Conservation (phyloP, 2,329 filamentous ascomycete species). For the Aspergillus unguis region DNA sequence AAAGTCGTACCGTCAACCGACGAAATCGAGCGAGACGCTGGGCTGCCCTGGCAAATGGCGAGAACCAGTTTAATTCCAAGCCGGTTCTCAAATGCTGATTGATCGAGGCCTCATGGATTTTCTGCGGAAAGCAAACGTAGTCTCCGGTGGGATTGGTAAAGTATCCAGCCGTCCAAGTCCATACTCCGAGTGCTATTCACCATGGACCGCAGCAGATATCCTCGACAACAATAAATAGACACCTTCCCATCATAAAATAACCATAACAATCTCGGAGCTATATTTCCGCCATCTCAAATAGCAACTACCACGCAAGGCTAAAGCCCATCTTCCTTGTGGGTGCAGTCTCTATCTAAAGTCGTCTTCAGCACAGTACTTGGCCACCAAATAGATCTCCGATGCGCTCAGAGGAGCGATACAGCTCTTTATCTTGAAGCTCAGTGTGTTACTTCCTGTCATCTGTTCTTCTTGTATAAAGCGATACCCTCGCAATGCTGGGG, state of each 20-base stretch:
- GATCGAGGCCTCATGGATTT: background rate
- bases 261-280: background rate
- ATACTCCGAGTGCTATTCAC: background rate
- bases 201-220: background rate
- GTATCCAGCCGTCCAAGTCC: background rate
- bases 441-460: too few species aligned
- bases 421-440: too few species aligned
- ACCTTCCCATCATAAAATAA: background rate
- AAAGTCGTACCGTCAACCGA: constrained; percentile 9
- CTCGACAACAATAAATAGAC: background rate
- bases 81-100: constrained; percentile 5
- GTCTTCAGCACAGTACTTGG: background rate
- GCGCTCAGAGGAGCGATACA: too few species aligned
- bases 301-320: constrained; percentile 10
- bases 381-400: background rate
- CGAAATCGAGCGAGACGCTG: constrained; percentile 9
- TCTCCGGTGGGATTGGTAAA: constrained; percentile 2
- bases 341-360: background rate
- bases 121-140: constrained; percentile 5
- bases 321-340: constrained; percentile 9
- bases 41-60: constrained; percentile 2
- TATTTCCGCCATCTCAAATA: background rate
- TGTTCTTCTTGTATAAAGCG: too few species aligned
- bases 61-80: constrained; percentile 1
- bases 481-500: too few species aligned